phyloP scores from a whole-genome alignment of 2,329 filamentous ascomycete species.

The Arthrinium phaeospermum region DNA sequence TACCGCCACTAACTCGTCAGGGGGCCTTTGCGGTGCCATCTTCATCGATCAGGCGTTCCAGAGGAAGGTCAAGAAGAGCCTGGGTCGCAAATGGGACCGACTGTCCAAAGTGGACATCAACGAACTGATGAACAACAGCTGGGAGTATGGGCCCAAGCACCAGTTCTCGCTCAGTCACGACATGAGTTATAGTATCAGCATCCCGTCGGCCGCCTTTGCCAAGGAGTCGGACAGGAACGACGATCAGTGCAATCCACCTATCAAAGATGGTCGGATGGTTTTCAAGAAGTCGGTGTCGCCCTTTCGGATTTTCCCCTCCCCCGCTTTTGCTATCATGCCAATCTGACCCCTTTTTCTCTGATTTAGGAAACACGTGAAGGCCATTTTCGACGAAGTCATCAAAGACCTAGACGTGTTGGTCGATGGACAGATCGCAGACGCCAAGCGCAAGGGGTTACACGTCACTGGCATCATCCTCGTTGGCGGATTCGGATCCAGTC shows the following conservation, averaged over 20 bases:
- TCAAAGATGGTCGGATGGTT: conserved; percentile 13
- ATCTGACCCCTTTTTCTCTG: no score
- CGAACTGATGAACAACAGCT: background rate
- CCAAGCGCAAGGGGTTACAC: background rate
- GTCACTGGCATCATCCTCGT: conserved; percentile 20
- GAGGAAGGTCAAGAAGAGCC: background rate
- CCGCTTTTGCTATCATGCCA: no score
- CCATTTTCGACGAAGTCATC: conserved; percentile 4
- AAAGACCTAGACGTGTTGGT: background rate
- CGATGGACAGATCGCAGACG: conserved; percentile 5
- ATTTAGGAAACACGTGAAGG: background rate
- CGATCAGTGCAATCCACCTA: background rate
- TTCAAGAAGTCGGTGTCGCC: background rate
- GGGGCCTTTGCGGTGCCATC: conserved; percentile 19
- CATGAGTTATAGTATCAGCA: background rate
- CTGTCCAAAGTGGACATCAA: background rate
- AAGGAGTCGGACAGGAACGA: background rate
- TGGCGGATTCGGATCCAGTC: background rate
- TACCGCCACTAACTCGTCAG: no score
- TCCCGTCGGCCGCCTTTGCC: background rate
- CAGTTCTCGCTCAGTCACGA: conserved; percentile 1
- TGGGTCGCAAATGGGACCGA: background rate
- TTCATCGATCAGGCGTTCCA: conserved; percentile 14
- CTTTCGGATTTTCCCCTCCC: background rate
- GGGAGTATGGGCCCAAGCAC: background rate